A percentile compares a stretch with the other conserved stretches of the same genome.
Evolutionary conservation across 257 asterid genomes (phyloP).

Genomic region (Verbena officinalis): DNA sequence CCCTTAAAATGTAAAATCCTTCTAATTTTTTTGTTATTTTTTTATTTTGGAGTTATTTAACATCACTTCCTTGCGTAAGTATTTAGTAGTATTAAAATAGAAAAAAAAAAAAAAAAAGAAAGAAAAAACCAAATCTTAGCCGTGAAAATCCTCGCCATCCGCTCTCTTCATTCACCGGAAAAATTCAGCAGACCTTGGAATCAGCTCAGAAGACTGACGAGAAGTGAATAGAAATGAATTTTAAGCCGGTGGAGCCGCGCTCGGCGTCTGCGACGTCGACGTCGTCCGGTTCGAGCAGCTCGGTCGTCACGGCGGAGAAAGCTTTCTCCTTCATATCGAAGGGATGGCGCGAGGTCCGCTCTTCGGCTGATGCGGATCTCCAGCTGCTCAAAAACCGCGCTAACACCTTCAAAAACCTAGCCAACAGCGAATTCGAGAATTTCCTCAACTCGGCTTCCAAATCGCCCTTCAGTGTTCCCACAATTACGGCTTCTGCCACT

Average conservation of each 20-base stretch:
- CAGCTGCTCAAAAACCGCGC: conserved; percentile 87
- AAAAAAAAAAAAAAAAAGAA: neutral
- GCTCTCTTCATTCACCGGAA: conserved; percentile 24
- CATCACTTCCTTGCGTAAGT: neutral
- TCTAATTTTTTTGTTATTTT: too few species aligned
- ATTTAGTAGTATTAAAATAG: neutral
- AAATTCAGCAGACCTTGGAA: conserved; percentile 25
- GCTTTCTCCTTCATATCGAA: conserved; percentile 91
- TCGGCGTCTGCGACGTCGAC: conserved; percentile 43
- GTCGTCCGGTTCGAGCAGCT: conserved; percentile 41
- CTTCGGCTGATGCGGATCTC: conserved; percentile 95
- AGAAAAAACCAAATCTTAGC: conserved; percentile 38
- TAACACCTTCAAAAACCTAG: conserved; percentile 69
- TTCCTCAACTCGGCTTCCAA: conserved; percentile 83
- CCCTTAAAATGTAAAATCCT: neutral
- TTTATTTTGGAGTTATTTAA: neutral
- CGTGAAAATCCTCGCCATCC: conserved; percentile 32
- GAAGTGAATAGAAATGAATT: conserved; percentile 35
- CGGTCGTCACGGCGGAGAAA: conserved; percentile 81
- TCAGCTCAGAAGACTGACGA: neutral
- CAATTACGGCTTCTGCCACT: conserved; percentile 74
- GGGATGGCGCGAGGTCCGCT: conserved; percentile 97
- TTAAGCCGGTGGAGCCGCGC: conserved; percentile 69
- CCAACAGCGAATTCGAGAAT: conserved; percentile 84
- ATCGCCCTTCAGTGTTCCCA: conserved; percentile 70